Evolutionary conservation across 306 rosid species (phyloP), one percentile per base, ranked within the genome.

Genomic region (Lathyrus aphaca): DNA sequence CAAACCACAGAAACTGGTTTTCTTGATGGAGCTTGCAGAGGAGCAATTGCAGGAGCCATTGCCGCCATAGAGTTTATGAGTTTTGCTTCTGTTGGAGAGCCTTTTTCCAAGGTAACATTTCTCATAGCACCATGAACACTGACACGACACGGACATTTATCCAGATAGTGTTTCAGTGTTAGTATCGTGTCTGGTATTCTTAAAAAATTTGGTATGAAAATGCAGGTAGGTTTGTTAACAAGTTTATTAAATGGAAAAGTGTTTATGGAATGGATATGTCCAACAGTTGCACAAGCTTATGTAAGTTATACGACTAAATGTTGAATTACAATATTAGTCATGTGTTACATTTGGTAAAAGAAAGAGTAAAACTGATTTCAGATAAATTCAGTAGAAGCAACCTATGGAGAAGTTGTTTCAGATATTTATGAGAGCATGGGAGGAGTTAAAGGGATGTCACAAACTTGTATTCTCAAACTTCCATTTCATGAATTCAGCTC

Each of bases 11-110:
- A 82, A 75, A 32, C 38, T 44, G 86, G 86, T 27, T 66, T 82
- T 62, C 76, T 79, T 78, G 86, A 82, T 74, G 86, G 86, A 4
- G 86, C 86, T 45, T 62, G 81, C 5, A 82, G 75, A 63, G 86
- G 86, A 82, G 86, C 86, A 15, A 59, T 82, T 5, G 51, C 71
- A 38, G 86, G 86, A 25, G 83, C 86, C 44, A 82, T 82, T 79
- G 86, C 86, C 9, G 81, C 81, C 49, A 29, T 82, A 2, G 71
- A 71, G 72, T 45, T 79, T 66, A 14, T 61, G 7, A 70, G 73
- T 66, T 62, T 60, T 59, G n/a, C 5, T 10, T 50, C 59, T 53
- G 14, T 15, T 44, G 64, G 43, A 66, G 5, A 40, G 45, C 5
- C 80, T 23, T 8, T 74, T 5, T 74, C 77, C 30, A 70, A 74